Conservation (phyloP, 257 asterid species). For the Salvia hispanica region DNA sequence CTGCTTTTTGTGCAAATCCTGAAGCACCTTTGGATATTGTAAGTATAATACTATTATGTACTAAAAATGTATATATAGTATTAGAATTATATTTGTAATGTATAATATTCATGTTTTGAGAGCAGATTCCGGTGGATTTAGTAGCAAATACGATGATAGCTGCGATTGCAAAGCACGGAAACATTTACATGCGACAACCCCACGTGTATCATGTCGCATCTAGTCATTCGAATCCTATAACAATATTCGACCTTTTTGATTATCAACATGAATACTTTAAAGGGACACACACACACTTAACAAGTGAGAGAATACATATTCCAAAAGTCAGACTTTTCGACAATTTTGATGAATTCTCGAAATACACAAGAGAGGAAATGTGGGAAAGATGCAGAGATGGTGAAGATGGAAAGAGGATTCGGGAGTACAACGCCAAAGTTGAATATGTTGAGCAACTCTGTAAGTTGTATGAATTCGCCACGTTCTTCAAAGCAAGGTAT, state of each 20-base stretch:
- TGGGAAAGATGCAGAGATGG: neutral
- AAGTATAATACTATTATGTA: slow-evolving; percentile 23
- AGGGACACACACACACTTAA: too few species aligned
- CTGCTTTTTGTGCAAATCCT: slow-evolving; percentile 46
- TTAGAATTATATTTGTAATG: too few species aligned
- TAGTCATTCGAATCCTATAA: slow-evolving; percentile 33
- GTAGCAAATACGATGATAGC: slow-evolving; percentile 5
- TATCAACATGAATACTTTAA: slow-evolving; percentile 31
- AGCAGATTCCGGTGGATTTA: neutral
- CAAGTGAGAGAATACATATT: neutral
- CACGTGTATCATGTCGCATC: slow-evolving; percentile 20
- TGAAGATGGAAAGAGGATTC: neutral
- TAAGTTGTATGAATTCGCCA: slow-evolving; percentile 41
- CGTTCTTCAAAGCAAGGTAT: slow-evolving; percentile 40
- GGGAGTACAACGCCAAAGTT: slow-evolving; percentile 31
- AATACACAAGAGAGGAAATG: slow-evolving; percentile 23
- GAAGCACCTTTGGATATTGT: slow-evolving; percentile 40
- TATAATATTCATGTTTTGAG: too few species aligned
- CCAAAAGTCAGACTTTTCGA: slow-evolving; percentile 25
- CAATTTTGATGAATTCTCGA: slow-evolving; percentile 33
- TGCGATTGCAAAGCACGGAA: slow-evolving; percentile 6
- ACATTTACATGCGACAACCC: rapidly evolving
- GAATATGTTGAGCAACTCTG: slow-evolving; percentile 40
- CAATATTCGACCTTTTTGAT: slow-evolving; percentile 23
- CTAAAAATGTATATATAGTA: too few species aligned